A percentile compares a stretch with the other conserved stretches of the same genome.
Conservation (phyloP, 176 grass and related monocot species). For the Metroxylon sagu region DNA sequence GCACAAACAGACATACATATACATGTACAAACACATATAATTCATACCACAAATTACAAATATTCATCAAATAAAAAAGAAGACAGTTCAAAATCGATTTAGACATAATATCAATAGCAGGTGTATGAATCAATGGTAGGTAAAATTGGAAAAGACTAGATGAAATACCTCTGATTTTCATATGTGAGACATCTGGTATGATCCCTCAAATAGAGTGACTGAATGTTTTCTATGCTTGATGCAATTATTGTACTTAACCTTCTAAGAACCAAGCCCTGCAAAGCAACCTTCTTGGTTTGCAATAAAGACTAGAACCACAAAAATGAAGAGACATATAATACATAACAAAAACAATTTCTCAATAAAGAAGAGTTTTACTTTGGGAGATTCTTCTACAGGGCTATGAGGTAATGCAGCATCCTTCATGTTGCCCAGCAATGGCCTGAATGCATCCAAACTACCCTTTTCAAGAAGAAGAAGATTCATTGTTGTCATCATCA, state of each 20-base stretch:
- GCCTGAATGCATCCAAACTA: slow-evolving; percentile 13
- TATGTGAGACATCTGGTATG: background rate
- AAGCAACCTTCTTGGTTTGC: slow-evolving; percentile 1
- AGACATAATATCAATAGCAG: background rate
- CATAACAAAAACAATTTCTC: slow-evolving; percentile 1
- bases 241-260: slow-evolving; percentile 24
- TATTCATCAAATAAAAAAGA: background rate
- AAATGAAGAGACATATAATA: background rate
- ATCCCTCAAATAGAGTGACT: slow-evolving; percentile 13
- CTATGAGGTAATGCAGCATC: background rate
- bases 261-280: slow-evolving; percentile 9
- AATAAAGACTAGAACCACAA: slow-evolving; percentile 4
- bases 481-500: slow-evolving; percentile 51
- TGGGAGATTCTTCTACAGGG: background rate
- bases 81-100: background rate
- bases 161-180: background rate
- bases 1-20: too few relatives aligned
- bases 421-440: slow-evolving; percentile 17
- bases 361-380: slow-evolving; percentile 10
- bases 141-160: background rate
- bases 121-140: too few relatives aligned
- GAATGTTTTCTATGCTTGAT: slow-evolving; percentile 12
- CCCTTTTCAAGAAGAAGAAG: slow-evolving; percentile 36
- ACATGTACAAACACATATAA: too few relatives aligned
- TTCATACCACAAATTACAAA: too few relatives aligned